Evolutionary conservation across 768 basidiomycete genomes (phyloP).

Genomic region (Phaeotremella skinneri): DNA sequence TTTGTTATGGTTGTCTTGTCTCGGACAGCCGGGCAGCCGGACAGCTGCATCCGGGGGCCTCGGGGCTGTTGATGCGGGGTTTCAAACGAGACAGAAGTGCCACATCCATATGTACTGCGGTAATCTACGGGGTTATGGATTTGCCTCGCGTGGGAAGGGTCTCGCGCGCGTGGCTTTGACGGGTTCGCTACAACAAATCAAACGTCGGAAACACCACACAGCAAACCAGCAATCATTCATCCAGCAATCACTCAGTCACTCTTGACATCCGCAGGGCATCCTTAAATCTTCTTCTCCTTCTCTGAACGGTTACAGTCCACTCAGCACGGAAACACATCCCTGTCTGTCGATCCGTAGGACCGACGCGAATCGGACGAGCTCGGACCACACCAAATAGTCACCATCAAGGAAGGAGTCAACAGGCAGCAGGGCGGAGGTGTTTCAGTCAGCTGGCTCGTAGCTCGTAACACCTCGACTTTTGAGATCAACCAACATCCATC

Average conservation of each 20-base stretch:
- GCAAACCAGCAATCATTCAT: background rate
- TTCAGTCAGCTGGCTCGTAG: background rate
- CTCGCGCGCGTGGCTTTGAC: conserved; percentile 1
- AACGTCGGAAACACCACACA: background rate
- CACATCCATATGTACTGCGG: too few species aligned
- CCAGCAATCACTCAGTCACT: too few species aligned
- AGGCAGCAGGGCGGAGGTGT: background rate
- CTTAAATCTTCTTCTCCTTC: too few species aligned
- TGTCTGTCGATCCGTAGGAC: background rate
- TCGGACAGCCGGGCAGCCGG: too few species aligned
- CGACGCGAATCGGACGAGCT: background rate
- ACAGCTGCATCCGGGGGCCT: too few species aligned
- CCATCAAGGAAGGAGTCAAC: background rate
- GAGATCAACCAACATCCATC: background rate
- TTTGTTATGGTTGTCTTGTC: too few species aligned
- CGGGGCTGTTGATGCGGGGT: too few species aligned
- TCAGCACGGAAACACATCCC: background rate
- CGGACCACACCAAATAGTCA: background rate
- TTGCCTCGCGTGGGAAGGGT: conserved; percentile 11
- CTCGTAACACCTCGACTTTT: background rate
- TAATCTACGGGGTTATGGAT: conserved; percentile 1
- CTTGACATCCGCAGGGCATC: too few species aligned
- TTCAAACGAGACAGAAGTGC: too few species aligned
- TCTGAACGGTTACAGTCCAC: background rate
- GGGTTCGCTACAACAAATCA: background rate